A percentile compares a stretch with the other conserved stretches of the same genome.
Conservation (phyloP, 78 protist genomes). For the Tieghemostelium lacteum region DNA sequence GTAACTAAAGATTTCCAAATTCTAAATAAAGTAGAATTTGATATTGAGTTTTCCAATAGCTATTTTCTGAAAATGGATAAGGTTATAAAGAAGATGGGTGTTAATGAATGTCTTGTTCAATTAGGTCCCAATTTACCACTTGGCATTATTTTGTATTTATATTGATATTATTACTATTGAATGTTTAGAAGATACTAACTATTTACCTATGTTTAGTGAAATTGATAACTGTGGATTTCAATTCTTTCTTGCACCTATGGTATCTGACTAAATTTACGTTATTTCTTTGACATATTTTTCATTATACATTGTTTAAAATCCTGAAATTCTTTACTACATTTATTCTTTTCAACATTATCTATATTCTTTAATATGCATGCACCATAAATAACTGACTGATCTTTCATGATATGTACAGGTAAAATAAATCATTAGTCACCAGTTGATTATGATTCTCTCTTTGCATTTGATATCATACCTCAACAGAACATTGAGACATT, state of each 20-base stretch:
- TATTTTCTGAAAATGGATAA: conserved; percentile 28
- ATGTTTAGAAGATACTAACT: not conserved
- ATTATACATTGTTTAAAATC: conserved; percentile 53
- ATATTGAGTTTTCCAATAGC: conserved; percentile 21
- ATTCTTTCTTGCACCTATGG: conserved; percentile 39
- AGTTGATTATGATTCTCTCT: not conserved
- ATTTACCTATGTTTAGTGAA: not conserved
- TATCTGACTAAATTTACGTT: not conserved
- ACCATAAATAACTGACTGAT: conserved; percentile 44
- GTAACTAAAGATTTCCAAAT: conserved; percentile 39
- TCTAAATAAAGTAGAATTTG: not conserved
- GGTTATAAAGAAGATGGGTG: conserved; percentile 11
- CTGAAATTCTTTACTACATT: conserved; percentile 52
- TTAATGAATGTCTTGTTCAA: conserved; percentile 45
- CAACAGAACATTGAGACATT: conserved; percentile 26
- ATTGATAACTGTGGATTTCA: conserved; percentile 1
- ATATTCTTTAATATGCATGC: conserved; percentile 39
- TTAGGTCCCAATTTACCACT: conserved; percentile 17
- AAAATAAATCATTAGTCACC: not conserved
- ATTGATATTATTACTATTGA: not conserved
- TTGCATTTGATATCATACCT: conserved; percentile 13
- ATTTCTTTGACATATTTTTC: conserved; percentile 4
- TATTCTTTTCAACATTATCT: conserved; percentile 73
- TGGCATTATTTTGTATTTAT: not conserved
- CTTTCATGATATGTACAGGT: not conserved